Percentiles rank a stretch among this genome's conserved stretches.
phyloP scores from a whole-genome alignment of 2,329 filamentous ascomycete species.

The Akanthomyces muscarius region DNA sequence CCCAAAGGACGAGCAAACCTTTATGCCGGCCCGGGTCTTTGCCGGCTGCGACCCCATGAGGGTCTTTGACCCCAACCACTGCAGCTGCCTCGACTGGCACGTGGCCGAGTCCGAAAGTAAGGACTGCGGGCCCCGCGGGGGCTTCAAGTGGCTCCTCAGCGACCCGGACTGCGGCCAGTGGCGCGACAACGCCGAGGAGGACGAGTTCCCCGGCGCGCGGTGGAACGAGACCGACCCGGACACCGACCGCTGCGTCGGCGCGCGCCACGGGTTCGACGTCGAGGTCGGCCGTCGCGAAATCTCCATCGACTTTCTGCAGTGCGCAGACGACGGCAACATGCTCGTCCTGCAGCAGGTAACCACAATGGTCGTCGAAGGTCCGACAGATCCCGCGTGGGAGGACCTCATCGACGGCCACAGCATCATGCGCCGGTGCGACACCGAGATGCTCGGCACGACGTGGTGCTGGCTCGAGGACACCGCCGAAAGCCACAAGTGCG shows the following conservation, averaged over 20 bases:
- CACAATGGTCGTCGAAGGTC: neutral
- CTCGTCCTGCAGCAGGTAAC: neutral
- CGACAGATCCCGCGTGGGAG: neutral
- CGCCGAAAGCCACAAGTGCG: neutral
- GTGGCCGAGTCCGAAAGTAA: neutral
- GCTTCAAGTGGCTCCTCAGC: slow-evolving; percentile 5
- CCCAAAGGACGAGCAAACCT: neutral
- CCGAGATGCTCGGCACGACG: neutral
- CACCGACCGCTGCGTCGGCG: neutral
- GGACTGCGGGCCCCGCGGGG: neutral
- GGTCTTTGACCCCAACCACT: slow-evolving; percentile 14
- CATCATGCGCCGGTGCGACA: neutral
- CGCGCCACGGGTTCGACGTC: neutral
- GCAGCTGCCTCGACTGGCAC: slow-evolving; percentile 10
- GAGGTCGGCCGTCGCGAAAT: neutral
- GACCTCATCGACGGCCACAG: neutral
- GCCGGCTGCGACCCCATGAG: slow-evolving; percentile 1
- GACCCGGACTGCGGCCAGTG: neutral
- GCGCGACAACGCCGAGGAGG: neutral
- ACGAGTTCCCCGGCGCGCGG: neutral
- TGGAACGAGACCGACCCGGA: neutral
- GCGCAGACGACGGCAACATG: neutral
- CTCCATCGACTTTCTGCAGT: neutral
- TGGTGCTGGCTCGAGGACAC: neutral
- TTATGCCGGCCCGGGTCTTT: neutral